Evolutionary conservation across 208 protist species (phyloP), one percentile per base, ranked within the genome.

Genomic region (Leishmania martiniquensis): DNA sequence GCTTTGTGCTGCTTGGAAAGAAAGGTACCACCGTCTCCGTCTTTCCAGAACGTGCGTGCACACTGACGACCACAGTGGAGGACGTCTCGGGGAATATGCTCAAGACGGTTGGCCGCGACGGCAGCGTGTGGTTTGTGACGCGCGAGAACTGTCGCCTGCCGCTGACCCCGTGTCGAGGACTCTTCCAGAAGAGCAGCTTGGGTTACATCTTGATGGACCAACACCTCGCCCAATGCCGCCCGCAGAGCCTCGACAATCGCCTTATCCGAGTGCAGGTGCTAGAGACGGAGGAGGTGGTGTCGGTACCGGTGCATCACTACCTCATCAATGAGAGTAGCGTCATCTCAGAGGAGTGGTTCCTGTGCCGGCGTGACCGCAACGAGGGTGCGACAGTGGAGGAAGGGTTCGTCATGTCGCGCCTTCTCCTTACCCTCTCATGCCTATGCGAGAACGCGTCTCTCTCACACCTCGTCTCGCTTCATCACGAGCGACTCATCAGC

Each of bases 321-420:
- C 83, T 95, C 52, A 77, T 90, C 29, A 91, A 89, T 62, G 76
- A 83, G 49, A 75, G 63, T 52, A 82, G 81, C 75, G 49, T 65
- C 51, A 85, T 97, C 71, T 85, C 86, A 0, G 84, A 93, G 71
- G 91, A 97, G 78, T 72, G 85, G 63, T 78, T 87, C 29, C 72
- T 93, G 45, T 81, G 85, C 68, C 78, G 85, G 49, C 78, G 85
- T 39, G 75, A 83, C 39, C 60, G 72, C 39, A 78, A 85, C 37
- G 72, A 75, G 51, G 83, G 89, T 42, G 81, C 89, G 15, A 91
- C 90, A 25, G 75, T 98, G 44, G 83, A 86, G 75, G 86, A 92
- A 71, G 93, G 94, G 51, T 96, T 96, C 77, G 91, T 96, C 54
- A 92, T 98, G 25, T 97, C 92, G 45, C 85, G 92, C 55, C 76